Evolutionary conservation across 768 basidiomycete species (phyloP).

Genomic region (Boletus eberwhitei): DNA sequence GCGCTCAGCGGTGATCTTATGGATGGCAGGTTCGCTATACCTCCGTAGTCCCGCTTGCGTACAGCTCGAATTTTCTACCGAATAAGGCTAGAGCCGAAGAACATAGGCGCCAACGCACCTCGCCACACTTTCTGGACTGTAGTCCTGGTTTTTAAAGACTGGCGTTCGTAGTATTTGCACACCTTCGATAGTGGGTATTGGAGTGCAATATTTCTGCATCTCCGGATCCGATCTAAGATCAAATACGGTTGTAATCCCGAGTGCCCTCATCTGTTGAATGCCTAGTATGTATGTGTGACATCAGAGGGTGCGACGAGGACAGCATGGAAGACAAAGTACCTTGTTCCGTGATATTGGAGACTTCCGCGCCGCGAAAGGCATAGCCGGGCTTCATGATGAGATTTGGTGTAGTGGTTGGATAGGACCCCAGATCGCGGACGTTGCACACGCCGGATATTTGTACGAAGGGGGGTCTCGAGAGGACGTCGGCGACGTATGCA

Average conservation of each 20-base stretch:
- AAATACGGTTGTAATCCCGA: constrained; percentile 67
- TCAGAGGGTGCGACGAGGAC: background rate
- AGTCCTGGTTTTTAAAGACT: constrained; percentile 68
- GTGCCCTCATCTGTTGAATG: constrained; percentile 48
- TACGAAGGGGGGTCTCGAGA: constrained; percentile 71
- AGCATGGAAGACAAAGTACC: constrained; percentile 39
- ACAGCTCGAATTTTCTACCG: constrained; percentile 48
- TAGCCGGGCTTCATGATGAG: constrained; percentile 54
- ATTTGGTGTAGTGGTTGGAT: constrained; percentile 48
- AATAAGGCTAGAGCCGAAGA: constrained; percentile 2
- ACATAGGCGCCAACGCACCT: constrained; percentile 53
- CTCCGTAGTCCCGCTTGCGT: constrained; percentile 79
- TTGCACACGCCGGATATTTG: constrained; percentile 72
- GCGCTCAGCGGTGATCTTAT: background rate
- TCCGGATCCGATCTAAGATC: constrained; percentile 81
- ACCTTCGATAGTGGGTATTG: constrained; percentile 61
- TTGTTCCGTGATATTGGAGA: constrained; percentile 66
- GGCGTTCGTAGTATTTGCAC: constrained; percentile 60
- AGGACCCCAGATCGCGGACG: constrained; percentile 67
- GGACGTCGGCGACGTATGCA: constrained; percentile 54
- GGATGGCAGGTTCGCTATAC: constrained; percentile 32
- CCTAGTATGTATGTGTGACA: constrained; percentile 38
- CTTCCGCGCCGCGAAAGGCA: constrained; percentile 67
- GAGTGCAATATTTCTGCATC: constrained; percentile 68
- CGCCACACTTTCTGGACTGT: constrained; percentile 81